Base-by-base conservation (phyloP, 2,329 filamentous ascomycete genomes). In the Aspergillus hiratsukae region DNA sequence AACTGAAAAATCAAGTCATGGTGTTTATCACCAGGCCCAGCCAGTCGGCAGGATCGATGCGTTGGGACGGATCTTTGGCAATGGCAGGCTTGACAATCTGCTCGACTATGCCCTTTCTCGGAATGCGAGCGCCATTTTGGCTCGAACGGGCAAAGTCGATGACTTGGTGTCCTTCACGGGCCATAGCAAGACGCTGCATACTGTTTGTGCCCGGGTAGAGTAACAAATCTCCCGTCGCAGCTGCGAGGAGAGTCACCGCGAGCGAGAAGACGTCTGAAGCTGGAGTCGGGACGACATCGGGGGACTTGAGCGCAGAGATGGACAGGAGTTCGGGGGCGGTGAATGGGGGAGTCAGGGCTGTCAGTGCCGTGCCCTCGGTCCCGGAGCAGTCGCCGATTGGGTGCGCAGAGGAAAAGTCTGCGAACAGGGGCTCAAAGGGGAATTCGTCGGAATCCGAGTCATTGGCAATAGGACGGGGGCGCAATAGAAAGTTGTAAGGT, bases 261-360 rank as follows among this genome's bases (percentile, higher is more conserved):
- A 79, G 68, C 0, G 76, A 78, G 56, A 78, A 79, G 1, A 79
- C 71, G 57, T 79, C 77, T 9, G 75, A 75, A 2, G 73, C 68
- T 1, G 72, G 66, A 0, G 75, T 75, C 4, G 75, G 70, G 1
- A 64, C 60, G 0, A 66, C 64, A 11, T 66, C 68, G 1, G 70
- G 66, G 2, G 75, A 70, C 4, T 64, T 72, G 23, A 76, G 57
- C 4, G 75, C 70, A 11, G 68, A 59, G 3, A 75, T 54, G 0
- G 66, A 70, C 17, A 79, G 69, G 5, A 79, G 66, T 52, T 79
- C 77, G 0, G 77, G 77, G 3, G 77, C 77, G 1, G 76, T 73
- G 51, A 78, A 79, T 1, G 76, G 76, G 1, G 73, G 73, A 4
- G 76, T 78, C 17, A 78, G 62, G 2, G 76, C 76, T 1, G 75